A percentile compares a stretch with the other conserved stretches of the same genome.
phyloP scores from a whole-genome alignment of 164 flowering plant species.

The Annona cherimola region DNA sequence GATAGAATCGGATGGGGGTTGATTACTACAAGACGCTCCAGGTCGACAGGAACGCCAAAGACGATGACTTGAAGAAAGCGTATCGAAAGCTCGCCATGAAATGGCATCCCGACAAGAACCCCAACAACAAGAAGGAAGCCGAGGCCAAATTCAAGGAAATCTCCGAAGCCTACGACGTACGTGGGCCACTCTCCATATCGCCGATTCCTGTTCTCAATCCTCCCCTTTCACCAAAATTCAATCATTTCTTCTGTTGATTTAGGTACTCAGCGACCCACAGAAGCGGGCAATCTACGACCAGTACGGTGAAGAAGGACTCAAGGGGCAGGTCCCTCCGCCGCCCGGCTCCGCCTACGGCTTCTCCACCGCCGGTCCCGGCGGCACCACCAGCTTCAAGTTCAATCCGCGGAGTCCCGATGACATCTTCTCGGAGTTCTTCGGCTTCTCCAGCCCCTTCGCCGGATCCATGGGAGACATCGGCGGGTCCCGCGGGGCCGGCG shows the following conservation, averaged over 20 bases:
- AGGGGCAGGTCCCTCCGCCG: conserved; percentile 69
- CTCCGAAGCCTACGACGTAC: conserved; percentile 93
- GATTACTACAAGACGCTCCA: conserved; percentile 82
- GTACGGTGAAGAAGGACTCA: conserved; percentile 86
- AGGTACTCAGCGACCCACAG: conserved; percentile 87
- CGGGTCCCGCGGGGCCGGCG: conserved; percentile 16
- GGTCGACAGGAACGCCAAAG: conserved; percentile 68
- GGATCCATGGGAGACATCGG: conserved; percentile 61
- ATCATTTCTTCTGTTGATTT: conserved; percentile 3
- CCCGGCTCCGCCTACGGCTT: conserved; percentile 40
- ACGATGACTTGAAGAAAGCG: conserved; percentile 88
- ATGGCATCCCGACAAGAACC: conserved; percentile 96
- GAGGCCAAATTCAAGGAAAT: conserved; percentile 92
- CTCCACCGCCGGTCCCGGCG: conserved; percentile 26
- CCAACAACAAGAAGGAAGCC: conserved; percentile 79
- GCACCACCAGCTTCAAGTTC: conserved; percentile 50
- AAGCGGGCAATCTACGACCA: conserved; percentile 85
- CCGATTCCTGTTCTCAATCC: background rate
- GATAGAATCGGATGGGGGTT: conserved; percentile 46
- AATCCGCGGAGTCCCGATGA: conserved; percentile 80
- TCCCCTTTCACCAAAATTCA: background rate
- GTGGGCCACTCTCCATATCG: no score
- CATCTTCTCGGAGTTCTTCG: conserved; percentile 84
- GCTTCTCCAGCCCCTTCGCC: conserved; percentile 65
- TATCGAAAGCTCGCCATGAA: conserved; percentile 93